phyloP scores from a whole-genome alignment of 441 rosid species.

The Aleurites moluccanus region DNA sequence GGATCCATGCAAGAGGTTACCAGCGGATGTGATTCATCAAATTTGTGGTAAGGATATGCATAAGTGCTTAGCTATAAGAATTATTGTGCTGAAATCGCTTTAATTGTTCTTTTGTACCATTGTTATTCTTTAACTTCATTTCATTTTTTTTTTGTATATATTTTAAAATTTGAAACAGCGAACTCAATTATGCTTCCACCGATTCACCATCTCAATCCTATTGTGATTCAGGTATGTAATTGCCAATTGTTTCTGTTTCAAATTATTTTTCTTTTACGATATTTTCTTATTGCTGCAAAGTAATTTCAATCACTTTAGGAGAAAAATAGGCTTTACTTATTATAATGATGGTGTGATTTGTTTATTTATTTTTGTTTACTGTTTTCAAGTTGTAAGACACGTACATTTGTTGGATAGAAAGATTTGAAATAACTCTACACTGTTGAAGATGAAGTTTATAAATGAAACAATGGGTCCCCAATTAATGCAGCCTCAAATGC shows the following conservation, averaged over 20 bases:
- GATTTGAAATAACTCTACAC: not conserved
- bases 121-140: constrained; percentile 1
- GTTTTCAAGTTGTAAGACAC: not conserved
- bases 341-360: not conserved
- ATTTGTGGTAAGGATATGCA: constrained; percentile 24
- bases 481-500: not conserved
- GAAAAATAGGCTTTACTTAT: not conserved
- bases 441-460: not conserved
- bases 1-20: constrained; percentile 35
- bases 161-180: constrained; percentile 27
- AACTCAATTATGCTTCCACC: constrained; percentile 24
- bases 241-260: constrained; percentile 13
- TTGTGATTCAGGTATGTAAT: constrained; percentile 28
- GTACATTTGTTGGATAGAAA: not conserved
- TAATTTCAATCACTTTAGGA: not conserved
- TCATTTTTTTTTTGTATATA: not conserved
- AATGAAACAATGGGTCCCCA: not conserved
- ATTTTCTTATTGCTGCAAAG: not conserved
- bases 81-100: not conserved
- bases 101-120: not conserved
- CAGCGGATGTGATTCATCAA: constrained; percentile 28
- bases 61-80: not conserved
- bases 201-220: constrained; percentile 10
- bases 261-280: not conserved
- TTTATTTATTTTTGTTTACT: not conserved